phyloP scores from a whole-genome alignment of 2,329 filamentous ascomycete species.

The Stromatinia cepivora region DNA sequence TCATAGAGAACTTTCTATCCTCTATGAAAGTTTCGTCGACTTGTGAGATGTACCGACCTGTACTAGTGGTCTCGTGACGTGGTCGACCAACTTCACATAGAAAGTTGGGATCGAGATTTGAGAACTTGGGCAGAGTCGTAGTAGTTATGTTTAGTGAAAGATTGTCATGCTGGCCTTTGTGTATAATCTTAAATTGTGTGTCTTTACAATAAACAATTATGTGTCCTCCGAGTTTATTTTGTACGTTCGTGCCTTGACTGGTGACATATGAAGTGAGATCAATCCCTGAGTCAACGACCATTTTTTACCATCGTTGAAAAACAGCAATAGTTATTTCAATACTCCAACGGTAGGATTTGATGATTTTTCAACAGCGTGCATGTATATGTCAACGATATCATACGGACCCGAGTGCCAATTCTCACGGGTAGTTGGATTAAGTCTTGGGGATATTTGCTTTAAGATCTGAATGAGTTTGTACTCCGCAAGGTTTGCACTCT shows the following conservation, averaged over 20 bases:
- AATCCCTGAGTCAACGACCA: fast-evolving
- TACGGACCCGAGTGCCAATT: background rate
- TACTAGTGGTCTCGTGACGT: background rate
- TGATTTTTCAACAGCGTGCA: fast-evolving
- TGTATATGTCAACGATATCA: fast-evolving
- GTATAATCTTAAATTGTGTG: background rate
- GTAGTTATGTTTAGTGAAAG: background rate
- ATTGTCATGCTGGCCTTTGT: background rate
- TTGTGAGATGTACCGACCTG: constrained; percentile 15
- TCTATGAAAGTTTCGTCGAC: background rate
- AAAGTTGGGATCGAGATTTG: constrained; percentile 21
- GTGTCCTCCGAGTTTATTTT: background rate
- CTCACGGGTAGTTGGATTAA: background rate
- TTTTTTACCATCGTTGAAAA: background rate
- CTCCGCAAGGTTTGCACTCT: background rate
- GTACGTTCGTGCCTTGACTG: background rate
- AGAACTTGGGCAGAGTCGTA: background rate
- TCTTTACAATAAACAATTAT: background rate
- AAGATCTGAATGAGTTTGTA: background rate
- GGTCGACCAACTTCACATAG: background rate
- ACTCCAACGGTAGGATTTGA: background rate
- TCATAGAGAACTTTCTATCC: background rate
- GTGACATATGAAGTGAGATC: background rate
- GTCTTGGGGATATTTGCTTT: too few relatives aligned
- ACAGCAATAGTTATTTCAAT: background rate